Evolutionary conservation across 495 filamentous ascomycete species (phyloP), one percentile per base, ranked within the genome.

Genomic region (Neurospora discreta): DNA sequence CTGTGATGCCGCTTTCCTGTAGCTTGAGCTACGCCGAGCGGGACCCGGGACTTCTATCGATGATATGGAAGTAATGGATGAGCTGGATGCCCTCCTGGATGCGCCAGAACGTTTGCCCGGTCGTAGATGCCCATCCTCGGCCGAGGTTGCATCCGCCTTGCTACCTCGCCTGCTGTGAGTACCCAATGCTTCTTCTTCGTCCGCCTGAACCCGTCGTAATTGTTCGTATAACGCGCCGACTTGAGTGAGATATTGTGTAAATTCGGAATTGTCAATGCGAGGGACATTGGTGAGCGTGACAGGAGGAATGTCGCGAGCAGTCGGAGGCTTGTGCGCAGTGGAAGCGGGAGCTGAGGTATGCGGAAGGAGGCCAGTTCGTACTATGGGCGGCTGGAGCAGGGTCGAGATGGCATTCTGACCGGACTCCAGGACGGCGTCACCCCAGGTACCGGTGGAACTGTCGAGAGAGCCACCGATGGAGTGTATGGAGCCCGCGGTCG

Each of bases 371-470:
- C 93, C 95, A 20, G 94, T 95, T 70, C 96, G 92, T 36, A 95
- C 87, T 72, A 95, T 95, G 0, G 96, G 94, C 20, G 93, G 89
- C 77, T 97, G 94, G 23, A 98, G 86, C 16, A 99, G 87, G 4
- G 92, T 95, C 33, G 95, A 97, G 77, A 99, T 98, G 72, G 95
- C 93, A 88, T 97, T 97, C 74, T 93, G 91, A 9, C 90, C 89
- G 6, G 89, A 87, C 77, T 98, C 93, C 43, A 88, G 87, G 73
- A 95, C 87, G 39, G 89, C 85, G 69, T 85, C 82, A 78, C 81
- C 83, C 84, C 87, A 83, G 78, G 78, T 85, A 58, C 84, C 82
- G 33, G 75, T 77, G 7, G 88, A 85, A 36, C 87, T 87, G 75
- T 97, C 93, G 72, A 97, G 80, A 44, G 90, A 85, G 36, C 90